phyloP scores from a whole-genome alignment of 352 stramenopile genomes.

The Phytophthora crassamura region DNA sequence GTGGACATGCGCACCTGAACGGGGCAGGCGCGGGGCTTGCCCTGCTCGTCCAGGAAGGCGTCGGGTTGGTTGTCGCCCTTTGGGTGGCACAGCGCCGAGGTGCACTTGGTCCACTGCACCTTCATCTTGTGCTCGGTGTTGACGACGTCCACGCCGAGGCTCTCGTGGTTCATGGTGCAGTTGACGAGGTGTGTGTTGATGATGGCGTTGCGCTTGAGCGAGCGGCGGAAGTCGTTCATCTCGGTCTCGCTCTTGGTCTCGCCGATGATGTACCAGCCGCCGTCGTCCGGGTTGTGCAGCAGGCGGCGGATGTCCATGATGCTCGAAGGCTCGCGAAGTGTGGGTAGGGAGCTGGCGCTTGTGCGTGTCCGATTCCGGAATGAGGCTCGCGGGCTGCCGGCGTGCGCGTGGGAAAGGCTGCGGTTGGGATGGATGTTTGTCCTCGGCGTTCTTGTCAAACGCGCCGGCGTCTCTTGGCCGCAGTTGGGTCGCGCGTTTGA shows the following conservation, averaged over 20 bases:
- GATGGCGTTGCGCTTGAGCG: conserved; percentile 84
- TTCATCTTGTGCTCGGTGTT: conserved; percentile 85
- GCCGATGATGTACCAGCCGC: conserved; percentile 80
- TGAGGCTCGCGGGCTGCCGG: conserved; percentile 9
- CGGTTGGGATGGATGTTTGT: conserved; percentile 36
- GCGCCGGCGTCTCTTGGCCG: conserved; percentile 36
- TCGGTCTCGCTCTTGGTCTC: conserved; percentile 75
- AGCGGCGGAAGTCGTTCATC: conserved; percentile 79
- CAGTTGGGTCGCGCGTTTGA: conserved; percentile 9
- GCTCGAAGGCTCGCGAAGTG: background rate
- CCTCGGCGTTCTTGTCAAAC: conserved; percentile 36
- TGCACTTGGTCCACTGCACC: conserved; percentile 87
- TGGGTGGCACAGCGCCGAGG: conserved; percentile 79
- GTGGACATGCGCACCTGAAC: conserved; percentile 86
- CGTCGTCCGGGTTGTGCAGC: conserved; percentile 81
- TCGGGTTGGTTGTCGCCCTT: conserved; percentile 50
- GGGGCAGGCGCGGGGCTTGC: conserved; percentile 55
- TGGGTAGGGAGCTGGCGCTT: background rate
- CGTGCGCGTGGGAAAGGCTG: conserved; percentile 25
- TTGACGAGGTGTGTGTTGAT: conserved; percentile 87
- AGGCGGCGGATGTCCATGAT: conserved; percentile 78
- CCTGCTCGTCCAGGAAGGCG: conserved; percentile 23
- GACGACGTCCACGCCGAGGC: conserved; percentile 40
- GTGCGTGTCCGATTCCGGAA: conserved; percentile 32
- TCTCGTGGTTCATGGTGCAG: conserved; percentile 84